Evolutionary conservation across 2,329 filamentous ascomycete genomes (phyloP).

Genomic region (Colletotrichum australisinense): DNA sequence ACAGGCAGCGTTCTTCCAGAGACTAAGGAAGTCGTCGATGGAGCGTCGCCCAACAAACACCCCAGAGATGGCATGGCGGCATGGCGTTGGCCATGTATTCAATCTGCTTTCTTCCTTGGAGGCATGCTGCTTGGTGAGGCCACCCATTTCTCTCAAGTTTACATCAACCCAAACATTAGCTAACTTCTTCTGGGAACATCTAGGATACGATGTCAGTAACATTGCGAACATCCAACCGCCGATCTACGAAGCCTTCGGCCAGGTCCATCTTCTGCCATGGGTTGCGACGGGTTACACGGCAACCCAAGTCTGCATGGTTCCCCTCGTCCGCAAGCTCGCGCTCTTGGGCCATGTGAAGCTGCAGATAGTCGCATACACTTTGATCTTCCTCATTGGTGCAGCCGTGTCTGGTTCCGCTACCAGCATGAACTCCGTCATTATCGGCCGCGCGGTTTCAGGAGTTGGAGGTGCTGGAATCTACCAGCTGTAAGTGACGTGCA

Average conservation of each 20-base stretch:
- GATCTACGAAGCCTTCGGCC: constrained; percentile 62
- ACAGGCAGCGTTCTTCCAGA: not conserved
- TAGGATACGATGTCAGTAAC: constrained; percentile 56
- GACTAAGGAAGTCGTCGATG: not conserved
- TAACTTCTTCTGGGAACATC: not conserved
- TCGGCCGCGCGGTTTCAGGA: constrained; percentile 46
- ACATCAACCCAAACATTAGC: not conserved
- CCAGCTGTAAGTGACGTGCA: constrained; percentile 42
- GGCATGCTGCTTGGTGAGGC: constrained; percentile 21
- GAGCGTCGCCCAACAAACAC: not conserved
- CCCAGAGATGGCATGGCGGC: constrained; percentile 16
- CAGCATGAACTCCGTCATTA: constrained; percentile 44
- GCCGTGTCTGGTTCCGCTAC: constrained; percentile 44
- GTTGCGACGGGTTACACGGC: constrained; percentile 50
- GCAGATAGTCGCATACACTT: constrained; percentile 40
- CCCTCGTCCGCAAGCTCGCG: constrained; percentile 47
- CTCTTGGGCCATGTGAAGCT: constrained; percentile 46
- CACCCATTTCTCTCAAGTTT: not conserved
- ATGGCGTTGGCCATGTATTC: constrained; percentile 25
- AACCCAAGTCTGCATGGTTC: constrained; percentile 47
- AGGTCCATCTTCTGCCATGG: constrained; percentile 52
- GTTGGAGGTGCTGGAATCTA: constrained; percentile 45
- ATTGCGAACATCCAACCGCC: constrained; percentile 67
- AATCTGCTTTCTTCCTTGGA: constrained; percentile 5
- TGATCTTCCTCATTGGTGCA: constrained; percentile 44